Percentiles rank a stretch among this genome's conserved stretches.
These are phyloP conservation scores for Glycine tomentella DNA, from an alignment of 306 rosid species.

Conservation along the genomic window DNA sequence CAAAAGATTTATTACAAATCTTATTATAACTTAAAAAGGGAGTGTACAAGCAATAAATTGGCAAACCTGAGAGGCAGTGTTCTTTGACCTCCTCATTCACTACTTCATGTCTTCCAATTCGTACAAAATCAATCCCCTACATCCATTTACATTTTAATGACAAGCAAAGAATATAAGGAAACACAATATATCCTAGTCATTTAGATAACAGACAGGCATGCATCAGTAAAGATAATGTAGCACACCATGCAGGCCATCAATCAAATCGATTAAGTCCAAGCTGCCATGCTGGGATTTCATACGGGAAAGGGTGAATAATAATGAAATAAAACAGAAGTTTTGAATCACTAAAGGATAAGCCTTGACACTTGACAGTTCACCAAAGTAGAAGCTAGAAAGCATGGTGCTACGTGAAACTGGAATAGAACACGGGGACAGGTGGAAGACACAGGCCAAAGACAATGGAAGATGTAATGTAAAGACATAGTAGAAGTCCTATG, in stretches of 20 bases:
- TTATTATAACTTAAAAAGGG: constrained; percentile 35
- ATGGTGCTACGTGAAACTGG: background rate
- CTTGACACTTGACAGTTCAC: background rate
- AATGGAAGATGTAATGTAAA: background rate
- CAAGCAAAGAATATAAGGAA: constrained; percentile 19
- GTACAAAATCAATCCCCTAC: constrained; percentile 85
- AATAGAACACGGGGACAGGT: background rate
- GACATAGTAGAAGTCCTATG: background rate
- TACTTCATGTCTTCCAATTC: constrained; percentile 84
- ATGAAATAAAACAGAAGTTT: background rate
- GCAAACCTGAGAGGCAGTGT: constrained; percentile 84
- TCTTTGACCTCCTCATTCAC: constrained; percentile 84
- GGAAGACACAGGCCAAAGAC: background rate
- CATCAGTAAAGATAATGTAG: constrained; percentile 24
- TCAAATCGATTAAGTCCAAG: background rate
- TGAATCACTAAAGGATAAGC: background rate
- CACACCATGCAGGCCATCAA: background rate
- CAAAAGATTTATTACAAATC: constrained; percentile 44
- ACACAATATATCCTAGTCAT: constrained; percentile 4
- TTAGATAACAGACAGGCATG: constrained; percentile 12
- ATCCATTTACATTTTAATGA: constrained; percentile 47
- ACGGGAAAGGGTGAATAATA: background rate
- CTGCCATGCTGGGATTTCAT: background rate
- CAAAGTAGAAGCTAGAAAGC: background rate
- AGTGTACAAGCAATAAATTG: constrained; percentile 31